Percentiles rank a stretch among this genome's conserved stretches.
Evolutionary conservation across 2,329 filamentous ascomycete genomes (phyloP).

Genomic region (Parastagonospora nodorum): DNA sequence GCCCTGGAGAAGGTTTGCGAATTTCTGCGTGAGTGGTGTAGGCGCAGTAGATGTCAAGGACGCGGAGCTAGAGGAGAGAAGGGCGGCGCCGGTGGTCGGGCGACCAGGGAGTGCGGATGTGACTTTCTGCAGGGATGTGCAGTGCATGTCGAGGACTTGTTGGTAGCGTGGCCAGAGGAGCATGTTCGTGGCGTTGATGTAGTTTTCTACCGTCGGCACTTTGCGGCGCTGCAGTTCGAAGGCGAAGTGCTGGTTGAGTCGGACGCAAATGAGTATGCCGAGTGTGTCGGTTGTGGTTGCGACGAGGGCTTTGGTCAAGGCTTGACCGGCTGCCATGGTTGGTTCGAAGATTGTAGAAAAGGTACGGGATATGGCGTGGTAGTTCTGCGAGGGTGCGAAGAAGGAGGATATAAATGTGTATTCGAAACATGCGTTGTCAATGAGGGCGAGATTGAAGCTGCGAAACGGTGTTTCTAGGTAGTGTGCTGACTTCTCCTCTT

Average conservation of each 20-base stretch:
- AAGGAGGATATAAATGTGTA: constrained; percentile 93
- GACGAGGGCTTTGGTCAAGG: constrained; percentile 75
- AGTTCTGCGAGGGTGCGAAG: constrained; percentile 78
- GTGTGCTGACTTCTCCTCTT: constrained; percentile 84
- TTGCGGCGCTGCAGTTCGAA: constrained; percentile 93
- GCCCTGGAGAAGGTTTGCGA: constrained; percentile 87
- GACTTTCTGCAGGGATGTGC: constrained; percentile 76
- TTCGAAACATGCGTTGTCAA: constrained; percentile 93
- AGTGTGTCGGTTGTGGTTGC: constrained; percentile 81
- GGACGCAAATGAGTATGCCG: constrained; percentile 86
- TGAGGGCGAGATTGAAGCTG: constrained; percentile 90
- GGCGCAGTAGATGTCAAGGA: constrained; percentile 74
- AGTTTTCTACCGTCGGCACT: constrained; percentile 84
- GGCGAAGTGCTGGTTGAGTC: constrained; percentile 89
- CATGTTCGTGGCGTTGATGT: constrained; percentile 96
- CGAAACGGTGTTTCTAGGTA: constrained; percentile 90
- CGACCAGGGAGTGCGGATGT: constrained; percentile 50
- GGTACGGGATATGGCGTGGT: constrained; percentile 77
- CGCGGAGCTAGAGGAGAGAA: constrained; percentile 47
- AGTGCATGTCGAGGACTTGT: constrained; percentile 89
- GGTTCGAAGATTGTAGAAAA: constrained; percentile 90
- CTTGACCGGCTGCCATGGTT: constrained; percentile 81
- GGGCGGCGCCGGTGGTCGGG: constrained; percentile 39
- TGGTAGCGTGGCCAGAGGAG: constrained; percentile 95
- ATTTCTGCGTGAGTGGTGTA: constrained; percentile 91